Evolutionary conservation across 1,284 basidiomycete species (phyloP), one percentile per base, ranked within the genome.

Genomic region (Rugosomyces carneus): DNA sequence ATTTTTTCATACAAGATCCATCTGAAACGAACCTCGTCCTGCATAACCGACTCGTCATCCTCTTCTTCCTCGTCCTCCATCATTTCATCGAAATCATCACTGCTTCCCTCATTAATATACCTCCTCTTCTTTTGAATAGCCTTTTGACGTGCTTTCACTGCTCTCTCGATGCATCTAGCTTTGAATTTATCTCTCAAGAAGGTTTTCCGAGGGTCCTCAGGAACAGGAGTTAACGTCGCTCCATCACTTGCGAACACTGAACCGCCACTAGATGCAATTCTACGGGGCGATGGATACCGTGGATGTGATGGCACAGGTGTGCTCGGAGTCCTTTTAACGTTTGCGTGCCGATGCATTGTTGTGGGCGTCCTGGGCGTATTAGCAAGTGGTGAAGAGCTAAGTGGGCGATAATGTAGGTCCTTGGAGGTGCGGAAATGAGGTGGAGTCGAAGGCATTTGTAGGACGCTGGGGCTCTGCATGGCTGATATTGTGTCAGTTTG

Each of bases 11-110:
- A 8, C 11, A 31, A n/a, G n/a, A n/a, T n/a, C n/a, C n/a, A n/a
- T n/a, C n/a, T n/a, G n/a, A n/a, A n/a, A 44, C 61, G 36, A 32
- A 80, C 81, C 70, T 84, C 81, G 49, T 85, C 82, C 42, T 81
- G 71, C 67, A 85, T 71, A 36, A 77, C 64, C 21, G 59, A 59
- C 19, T 75, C 75, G 26, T 75, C 75, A 27, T 78, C 77, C 8
- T 76, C 75, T 18, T 73, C 72, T 40, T 75, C 68, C 6, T 76
- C 79, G 4, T 71, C 68, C 9, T 74, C 78, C 60, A 72, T 67
- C 27, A 52, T 62, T 0, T 55, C 61, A 48, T 79, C 77, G 42
- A 69, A 64, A n/a, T 71, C 75, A 54, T 80, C 76, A 54, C 75
- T 76, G 49, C 72, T 78, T 1, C 57, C 54, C 19, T 63, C 58